phyloP scores from a whole-genome alignment of 805 yeast species.

The Pichia californica region DNA sequence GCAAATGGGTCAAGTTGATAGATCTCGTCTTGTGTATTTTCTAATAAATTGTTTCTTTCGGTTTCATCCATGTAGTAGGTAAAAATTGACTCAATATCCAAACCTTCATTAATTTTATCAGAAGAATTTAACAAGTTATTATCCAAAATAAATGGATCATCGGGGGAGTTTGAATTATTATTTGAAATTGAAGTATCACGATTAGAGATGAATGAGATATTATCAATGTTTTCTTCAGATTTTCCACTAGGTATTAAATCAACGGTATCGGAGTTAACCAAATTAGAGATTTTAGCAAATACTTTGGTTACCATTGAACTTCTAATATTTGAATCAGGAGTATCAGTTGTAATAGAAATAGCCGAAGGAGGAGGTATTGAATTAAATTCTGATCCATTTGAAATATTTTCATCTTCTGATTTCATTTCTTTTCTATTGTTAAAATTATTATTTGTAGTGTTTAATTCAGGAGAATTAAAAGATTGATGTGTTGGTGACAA shows the following conservation, averaged over 20 bases:
- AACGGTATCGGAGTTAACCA: conserved; percentile 16
- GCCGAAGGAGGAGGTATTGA: background rate
- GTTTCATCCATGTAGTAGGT: conserved; percentile 1
- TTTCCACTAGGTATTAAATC: conserved; percentile 12
- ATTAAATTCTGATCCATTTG: background rate
- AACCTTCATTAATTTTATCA: background rate
- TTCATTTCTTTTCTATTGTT: too few species aligned
- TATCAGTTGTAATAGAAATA: background rate
- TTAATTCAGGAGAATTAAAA: background rate
- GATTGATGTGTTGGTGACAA: background rate
- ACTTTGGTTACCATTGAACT: background rate
- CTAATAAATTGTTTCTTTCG: background rate
- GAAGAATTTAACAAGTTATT: conserved; percentile 11
- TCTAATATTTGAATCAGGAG: background rate
- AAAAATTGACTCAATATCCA: conserved; percentile 3
- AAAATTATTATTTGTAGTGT: too few species aligned
- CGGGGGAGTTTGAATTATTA: background rate
- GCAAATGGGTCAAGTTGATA: background rate
- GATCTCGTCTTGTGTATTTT: background rate
- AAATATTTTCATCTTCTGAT: too few species aligned
- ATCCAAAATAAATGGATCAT: background rate
- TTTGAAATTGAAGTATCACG: too few species aligned
- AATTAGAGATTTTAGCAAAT: conserved; percentile 6
- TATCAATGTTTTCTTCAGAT: background rate
- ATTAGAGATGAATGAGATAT: background rate